Percentiles rank a stretch among this genome's conserved stretches.
Conservation (phyloP, 768 basidiomycete species). For the Mycena sanguinolenta region DNA sequence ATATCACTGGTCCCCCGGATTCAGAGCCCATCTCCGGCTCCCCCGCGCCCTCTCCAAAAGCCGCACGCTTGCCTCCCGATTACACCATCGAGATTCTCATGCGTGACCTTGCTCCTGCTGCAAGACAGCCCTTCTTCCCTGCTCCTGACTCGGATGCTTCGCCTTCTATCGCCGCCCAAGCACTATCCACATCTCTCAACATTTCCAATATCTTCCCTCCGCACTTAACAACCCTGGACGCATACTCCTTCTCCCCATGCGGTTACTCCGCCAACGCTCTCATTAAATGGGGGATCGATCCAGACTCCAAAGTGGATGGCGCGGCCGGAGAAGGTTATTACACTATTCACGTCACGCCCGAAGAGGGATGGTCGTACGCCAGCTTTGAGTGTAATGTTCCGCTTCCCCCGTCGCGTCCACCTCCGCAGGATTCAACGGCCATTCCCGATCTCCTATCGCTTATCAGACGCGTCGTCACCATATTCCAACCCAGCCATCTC, state of each 20-base stretch:
- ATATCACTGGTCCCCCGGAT: slow-evolving; percentile 78
- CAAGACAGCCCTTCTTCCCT: slow-evolving; percentile 85
- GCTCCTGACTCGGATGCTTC: slow-evolving; percentile 46
- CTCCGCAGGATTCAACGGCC: slow-evolving; percentile 44
- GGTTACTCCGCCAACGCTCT: slow-evolving; percentile 97
- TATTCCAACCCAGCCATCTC: slow-evolving; percentile 91
- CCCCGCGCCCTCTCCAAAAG: slow-evolving; percentile 28
- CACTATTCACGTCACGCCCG: slow-evolving; percentile 98
- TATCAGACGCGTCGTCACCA: slow-evolving; percentile 88
- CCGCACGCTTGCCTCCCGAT: slow-evolving; percentile 64
- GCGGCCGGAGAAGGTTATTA: slow-evolving; percentile 88
- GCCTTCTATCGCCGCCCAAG: slow-evolving; percentile 68
- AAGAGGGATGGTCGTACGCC: slow-evolving; percentile 98
- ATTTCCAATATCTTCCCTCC: slow-evolving; percentile 87
- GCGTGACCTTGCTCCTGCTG: slow-evolving; percentile 85
- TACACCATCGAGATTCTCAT: slow-evolving; percentile 99
- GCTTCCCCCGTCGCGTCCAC: slow-evolving; percentile 54
- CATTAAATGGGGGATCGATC: slow-evolving; percentile 69
- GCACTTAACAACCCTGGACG: slow-evolving; percentile 86
- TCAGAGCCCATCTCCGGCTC: slow-evolving; percentile 36
- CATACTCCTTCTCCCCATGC: slow-evolving; percentile 94
- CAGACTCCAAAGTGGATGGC: slow-evolving; percentile 39
- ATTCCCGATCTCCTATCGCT: slow-evolving; percentile 86
- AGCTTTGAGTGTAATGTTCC: slow-evolving; percentile 99
- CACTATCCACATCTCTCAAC: slow-evolving; percentile 78